phyloP scores from a whole-genome alignment of 163 green algal species.

The Chlamydomonas reinhardtii region DNA sequence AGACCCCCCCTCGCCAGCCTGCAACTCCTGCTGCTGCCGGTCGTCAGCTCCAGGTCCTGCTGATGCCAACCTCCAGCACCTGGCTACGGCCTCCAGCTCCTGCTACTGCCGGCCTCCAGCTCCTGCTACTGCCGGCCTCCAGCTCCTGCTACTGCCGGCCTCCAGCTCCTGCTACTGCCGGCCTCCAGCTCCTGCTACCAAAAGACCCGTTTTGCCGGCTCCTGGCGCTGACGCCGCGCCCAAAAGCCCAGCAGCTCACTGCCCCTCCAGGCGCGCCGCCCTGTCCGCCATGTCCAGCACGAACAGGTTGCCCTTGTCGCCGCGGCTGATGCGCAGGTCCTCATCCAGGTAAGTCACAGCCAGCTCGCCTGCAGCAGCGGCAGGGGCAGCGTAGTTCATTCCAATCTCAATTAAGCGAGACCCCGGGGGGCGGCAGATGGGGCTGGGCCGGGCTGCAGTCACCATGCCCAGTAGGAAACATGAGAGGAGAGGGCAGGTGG shows the following conservation, averaged over 20 bases:
- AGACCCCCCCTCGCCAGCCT: too few relatives aligned
- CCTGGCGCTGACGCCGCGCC: too few relatives aligned
- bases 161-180: background rate
- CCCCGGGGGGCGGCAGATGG: too few relatives aligned
- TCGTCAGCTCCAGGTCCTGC: background rate
- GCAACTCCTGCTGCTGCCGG: background rate
- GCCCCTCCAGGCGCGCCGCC: constrained; percentile 4
- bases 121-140: background rate
- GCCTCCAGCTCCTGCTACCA: background rate
- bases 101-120: background rate
- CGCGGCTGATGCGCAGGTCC: constrained; percentile 84
- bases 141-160: background rate
- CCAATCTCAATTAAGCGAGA: too few relatives aligned
- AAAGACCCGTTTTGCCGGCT: too few relatives aligned
- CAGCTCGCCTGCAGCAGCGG: constrained; percentile 66
- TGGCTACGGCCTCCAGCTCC: background rate
- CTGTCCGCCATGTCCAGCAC: constrained; percentile 64
- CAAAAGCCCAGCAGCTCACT: too few relatives aligned
- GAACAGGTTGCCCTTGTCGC: constrained; percentile 89
- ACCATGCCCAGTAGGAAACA: too few relatives aligned
- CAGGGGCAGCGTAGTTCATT: too few relatives aligned
- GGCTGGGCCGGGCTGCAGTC: too few relatives aligned
- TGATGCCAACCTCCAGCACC: too few relatives aligned
- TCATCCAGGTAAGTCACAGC: constrained; percentile 89
- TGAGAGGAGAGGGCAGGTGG: background rate